These are phyloP conservation scores for Echeveria elegans DNA, from an alignment of 164 flowering plant species.

Conservation along the genomic window DNA sequence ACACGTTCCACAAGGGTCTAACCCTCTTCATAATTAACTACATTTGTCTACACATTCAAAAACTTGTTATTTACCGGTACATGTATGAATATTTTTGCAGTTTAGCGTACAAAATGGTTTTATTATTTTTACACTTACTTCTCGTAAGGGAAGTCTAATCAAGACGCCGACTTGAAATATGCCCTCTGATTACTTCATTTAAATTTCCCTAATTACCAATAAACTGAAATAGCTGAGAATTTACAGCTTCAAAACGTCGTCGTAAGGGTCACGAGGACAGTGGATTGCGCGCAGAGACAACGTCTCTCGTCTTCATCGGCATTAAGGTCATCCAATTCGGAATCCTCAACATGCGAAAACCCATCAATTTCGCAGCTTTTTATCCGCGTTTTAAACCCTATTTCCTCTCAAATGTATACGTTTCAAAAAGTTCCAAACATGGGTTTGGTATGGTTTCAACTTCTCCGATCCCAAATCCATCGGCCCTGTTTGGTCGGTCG, in stretches of 20 bases:
- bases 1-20: constrained; percentile 4
- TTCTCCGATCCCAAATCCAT: not conserved
- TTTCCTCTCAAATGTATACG: not conserved
- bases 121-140: not conserved
- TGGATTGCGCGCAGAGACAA: not conserved
- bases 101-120: not conserved
- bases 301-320: not conserved
- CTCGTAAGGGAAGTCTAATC: not conserved
- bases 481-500: no score
- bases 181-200: no score
- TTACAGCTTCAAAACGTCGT: not conserved
- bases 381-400: not conserved
- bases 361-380: constrained; percentile 1
- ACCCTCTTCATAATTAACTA: not conserved
- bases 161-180: not conserved
- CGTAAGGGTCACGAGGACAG: not conserved
- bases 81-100: constrained; percentile 1
- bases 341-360: not conserved
- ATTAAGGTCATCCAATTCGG: not conserved
- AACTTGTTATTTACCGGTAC: not conserved
- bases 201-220: no score
- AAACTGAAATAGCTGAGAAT: no score
- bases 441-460: not conserved
- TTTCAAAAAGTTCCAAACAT: not conserved
- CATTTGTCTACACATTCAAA: not conserved